These are phyloP conservation scores for Alternaria infectoria DNA, from an alignment of 2,329 filamentous ascomycete genomes.

Conservation along the genomic window DNA sequence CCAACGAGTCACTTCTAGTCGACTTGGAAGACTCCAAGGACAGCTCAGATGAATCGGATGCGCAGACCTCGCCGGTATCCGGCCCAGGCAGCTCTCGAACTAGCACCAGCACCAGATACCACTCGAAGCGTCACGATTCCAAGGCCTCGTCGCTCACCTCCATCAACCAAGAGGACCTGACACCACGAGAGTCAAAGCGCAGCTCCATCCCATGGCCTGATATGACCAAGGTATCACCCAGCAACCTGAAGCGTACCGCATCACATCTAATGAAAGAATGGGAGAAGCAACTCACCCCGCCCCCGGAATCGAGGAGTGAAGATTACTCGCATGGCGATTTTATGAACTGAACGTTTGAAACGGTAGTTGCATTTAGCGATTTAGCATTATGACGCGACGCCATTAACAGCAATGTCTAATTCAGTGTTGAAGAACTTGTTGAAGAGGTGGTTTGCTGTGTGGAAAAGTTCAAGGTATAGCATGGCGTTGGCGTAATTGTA, in stretches of 20 bases:
- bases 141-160: conserved; percentile 45
- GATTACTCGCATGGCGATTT: conserved; percentile 45
- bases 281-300: conserved; percentile 76
- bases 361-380: conserved; percentile 8
- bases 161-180: conserved; percentile 23
- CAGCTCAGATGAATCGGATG: conserved; percentile 59
- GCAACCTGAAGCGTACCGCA: conserved; percentile 81
- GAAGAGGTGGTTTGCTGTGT: conserved; percentile 30
- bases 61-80: conserved; percentile 52
- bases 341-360: conserved; percentile 22
- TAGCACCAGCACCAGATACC: conserved; percentile 61
- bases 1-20: conserved; percentile 40
- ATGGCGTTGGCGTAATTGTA: conserved; percentile 22
- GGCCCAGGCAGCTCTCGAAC: conserved; percentile 58
- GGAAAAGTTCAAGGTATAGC: conserved; percentile 11
- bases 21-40: conserved; percentile 45
- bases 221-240: conserved; percentile 73
- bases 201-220: conserved; percentile 68
- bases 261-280: conserved; percentile 87
- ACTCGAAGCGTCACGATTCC: conserved; percentile 47
- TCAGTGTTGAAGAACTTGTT: conserved; percentile 21
- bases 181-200: conserved; percentile 38
- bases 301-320: conserved; percentile 40
- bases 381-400: conserved; percentile 40
- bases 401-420: conserved; percentile 35